Base-by-base conservation (phyloP, 2,329 filamentous ascomycete genomes). In the Pseudofabraea citricarpa region DNA sequence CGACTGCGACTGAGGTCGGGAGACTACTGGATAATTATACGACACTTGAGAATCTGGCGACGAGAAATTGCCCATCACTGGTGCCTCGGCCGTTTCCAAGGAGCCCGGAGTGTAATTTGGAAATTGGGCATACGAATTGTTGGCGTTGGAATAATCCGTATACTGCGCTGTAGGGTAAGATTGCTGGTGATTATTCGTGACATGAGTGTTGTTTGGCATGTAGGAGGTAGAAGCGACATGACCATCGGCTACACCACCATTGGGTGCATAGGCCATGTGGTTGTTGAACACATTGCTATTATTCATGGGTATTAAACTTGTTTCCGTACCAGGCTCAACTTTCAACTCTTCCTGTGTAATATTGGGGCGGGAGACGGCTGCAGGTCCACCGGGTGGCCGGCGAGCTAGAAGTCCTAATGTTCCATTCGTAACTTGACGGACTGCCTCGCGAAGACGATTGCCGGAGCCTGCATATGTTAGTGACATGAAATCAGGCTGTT, bases 401-500 rank as follows among this genome's bases (percentile, higher is more conserved):
- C 67, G 65, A 43, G 63, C 69, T 43, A 79, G 66, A 18, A 67
- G 65, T n/a, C 56, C 58, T 3, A 78, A 57, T 2, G 70, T 71
- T 22, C 67, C 64, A 38, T 73, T 67, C 6, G 74, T 66, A 19
- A 79, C 72, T 13, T 61, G 60, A 15, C 66, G 61, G n/a, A 77
- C 67, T 2, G 71, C 68, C 31, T 68, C 64, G 45, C 68, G 68
- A 9, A 79, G 61, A 15, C 66, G 65, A 31, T 65, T 62, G 7
- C 70, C 72, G 21, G 72, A 72, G 20, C 68, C 71, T 73, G 41
- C n/a, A 16, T 46, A 33, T 52, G 40, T 46, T 40, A 48, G 20
- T n/a, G 6, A 16, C 20, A 29, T 24, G n/a, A 20, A 2, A 6
- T 21, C 41, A 22, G 2, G 4, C 3, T 16, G 18, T 4, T 4